Evolutionary conservation across 441 rosid genomes (phyloP).

Genomic region (Brassica balearica): DNA sequence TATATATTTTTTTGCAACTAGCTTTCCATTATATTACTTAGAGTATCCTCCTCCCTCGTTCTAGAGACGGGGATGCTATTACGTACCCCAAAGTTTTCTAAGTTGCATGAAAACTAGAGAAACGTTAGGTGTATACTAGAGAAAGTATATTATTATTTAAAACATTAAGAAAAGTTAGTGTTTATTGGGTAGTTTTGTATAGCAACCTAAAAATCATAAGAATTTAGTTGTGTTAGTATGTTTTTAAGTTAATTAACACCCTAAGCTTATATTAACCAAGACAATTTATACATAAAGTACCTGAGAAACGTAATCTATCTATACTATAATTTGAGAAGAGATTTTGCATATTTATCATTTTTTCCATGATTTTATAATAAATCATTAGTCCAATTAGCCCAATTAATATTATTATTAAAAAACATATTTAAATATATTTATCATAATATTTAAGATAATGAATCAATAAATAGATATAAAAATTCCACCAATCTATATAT

Average conservation of each 20-base stretch:
- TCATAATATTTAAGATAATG: no score
- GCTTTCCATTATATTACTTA: conserved; percentile 4
- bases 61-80: background rate
- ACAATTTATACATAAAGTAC: background rate
- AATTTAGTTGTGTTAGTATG: background rate
- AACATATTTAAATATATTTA: no score
- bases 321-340: no score
- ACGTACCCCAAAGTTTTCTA: background rate
- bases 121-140: background rate
- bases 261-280: background rate
- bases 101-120: background rate
- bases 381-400: no score
- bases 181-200: background rate
- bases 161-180: background rate
- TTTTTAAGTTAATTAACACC: background rate
- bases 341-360: no score
- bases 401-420: no score
- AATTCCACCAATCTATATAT: no score
- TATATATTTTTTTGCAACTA: background rate
- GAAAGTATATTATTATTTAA: background rate
- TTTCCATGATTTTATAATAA: no score
- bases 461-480: no score
- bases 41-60: background rate
- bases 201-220: background rate
- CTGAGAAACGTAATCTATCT: background rate